Evolutionary conservation across 768 basidiomycete species (phyloP).

Genomic region (Mycena sanguinolenta): DNA sequence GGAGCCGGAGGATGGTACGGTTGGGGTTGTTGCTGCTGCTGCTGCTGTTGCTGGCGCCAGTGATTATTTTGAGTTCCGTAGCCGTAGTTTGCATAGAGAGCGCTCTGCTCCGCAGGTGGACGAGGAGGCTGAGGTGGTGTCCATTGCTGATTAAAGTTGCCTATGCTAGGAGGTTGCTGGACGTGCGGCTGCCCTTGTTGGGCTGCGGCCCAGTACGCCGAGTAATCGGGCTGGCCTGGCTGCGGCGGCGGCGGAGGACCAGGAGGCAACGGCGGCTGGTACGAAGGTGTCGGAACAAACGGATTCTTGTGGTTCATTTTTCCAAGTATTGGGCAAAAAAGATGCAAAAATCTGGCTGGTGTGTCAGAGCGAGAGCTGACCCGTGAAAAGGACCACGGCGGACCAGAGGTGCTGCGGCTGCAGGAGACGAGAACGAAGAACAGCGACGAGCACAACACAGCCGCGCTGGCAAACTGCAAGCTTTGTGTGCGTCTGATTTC

Average conservation of each 20-base stretch:
- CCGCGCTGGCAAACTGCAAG: conserved; percentile 1
- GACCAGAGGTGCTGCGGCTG: neutral
- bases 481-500: conserved; percentile 8
- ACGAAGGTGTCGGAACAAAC: conserved; percentile 77
- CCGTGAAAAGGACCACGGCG: conserved; percentile 8
- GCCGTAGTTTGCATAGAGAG: conserved; percentile 92
- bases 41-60: conserved; percentile 77
- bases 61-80: conserved; percentile 78
- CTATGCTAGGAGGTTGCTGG: conserved; percentile 62
- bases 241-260: conserved; percentile 83
- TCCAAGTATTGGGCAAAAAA: neutral
- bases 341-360: conserved; percentile 18
- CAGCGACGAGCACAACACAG: neutral
- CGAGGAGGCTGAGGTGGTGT: conserved; percentile 71
- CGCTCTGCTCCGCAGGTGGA: conserved; percentile 83
- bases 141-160: conserved; percentile 77
- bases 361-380: conserved; percentile 3
- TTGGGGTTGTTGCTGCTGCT: conserved; percentile 66
- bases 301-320: conserved; percentile 86
- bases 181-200: conserved; percentile 55
- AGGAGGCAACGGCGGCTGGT: conserved; percentile 85
- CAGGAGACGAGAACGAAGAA: neutral
- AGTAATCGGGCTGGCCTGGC: conserved; percentile 78
- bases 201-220: conserved; percentile 77
- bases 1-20: conserved; percentile 67